phyloP scores from a whole-genome alignment of 2,329 filamentous ascomycete species.

The Sporothrix luriei region DNA sequence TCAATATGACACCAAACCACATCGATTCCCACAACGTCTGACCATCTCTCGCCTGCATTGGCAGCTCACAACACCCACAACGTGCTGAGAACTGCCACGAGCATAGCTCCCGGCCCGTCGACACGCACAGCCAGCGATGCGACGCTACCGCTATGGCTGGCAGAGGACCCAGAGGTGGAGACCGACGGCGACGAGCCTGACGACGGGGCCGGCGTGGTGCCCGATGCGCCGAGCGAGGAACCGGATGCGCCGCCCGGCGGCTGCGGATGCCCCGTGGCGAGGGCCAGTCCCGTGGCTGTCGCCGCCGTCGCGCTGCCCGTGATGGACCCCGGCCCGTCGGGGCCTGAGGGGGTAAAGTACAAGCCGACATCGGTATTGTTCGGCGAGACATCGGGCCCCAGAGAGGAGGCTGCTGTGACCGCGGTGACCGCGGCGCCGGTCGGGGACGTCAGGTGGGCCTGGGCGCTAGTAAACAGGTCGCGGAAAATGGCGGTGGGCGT shows the following conservation, averaged over 20 bases:
- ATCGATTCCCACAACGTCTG: not conserved
- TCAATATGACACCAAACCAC: not conserved
- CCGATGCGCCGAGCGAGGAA: not conserved
- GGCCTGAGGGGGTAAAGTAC: conserved; percentile 46
- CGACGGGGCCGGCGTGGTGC: not conserved
- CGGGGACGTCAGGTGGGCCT: conserved; percentile 38
- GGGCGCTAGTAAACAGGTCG: conserved; percentile 43
- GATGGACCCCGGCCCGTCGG: conserved; percentile 44
- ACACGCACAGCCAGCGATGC: not conserved
- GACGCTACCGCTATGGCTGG: not conserved
- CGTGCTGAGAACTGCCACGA: not conserved
- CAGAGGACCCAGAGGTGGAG: not conserved
- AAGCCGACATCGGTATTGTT: conserved; percentile 46
- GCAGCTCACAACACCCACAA: not conserved
- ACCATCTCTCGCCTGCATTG: not conserved
- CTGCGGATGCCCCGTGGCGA: conserved; percentile 31
- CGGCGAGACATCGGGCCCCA: conserved; percentile 36
- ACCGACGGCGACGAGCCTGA: not conserved
- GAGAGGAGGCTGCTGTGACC: conserved; percentile 40
- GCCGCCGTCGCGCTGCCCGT: conserved; percentile 47
- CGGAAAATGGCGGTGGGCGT: conserved; percentile 45
- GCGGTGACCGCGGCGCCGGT: conserved; percentile 34
- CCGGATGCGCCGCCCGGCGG: not conserved
- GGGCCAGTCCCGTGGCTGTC: conserved; percentile 39
- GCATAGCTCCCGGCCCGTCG: not conserved